A percentile compares a stretch with the other conserved stretches of the same genome.
phyloP scores from a whole-genome alignment of 73 alveolate genomes.

The Stentor roeselii region DNA sequence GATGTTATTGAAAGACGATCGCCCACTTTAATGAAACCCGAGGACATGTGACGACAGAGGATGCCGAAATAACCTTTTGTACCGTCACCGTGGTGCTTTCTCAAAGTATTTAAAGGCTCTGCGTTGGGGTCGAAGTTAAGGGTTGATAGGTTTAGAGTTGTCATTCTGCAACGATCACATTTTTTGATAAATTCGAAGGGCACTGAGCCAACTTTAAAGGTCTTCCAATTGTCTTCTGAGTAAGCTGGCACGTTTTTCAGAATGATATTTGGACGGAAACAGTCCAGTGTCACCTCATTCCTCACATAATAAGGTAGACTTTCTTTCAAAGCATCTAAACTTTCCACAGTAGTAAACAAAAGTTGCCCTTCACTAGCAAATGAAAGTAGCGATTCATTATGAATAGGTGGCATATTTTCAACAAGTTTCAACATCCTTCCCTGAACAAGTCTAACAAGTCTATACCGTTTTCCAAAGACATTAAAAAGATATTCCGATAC shows the following conservation, averaged over 20 bases:
- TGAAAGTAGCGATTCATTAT: background rate
- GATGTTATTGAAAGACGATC: background rate
- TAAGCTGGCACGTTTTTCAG: background rate
- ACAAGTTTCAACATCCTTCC: background rate
- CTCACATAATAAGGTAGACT: background rate
- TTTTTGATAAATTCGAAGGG: background rate
- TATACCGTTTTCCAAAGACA: slow-evolving; percentile 1
- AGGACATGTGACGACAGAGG: background rate
- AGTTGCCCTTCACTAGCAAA: slow-evolving; percentile 24
- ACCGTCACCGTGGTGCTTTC: slow-evolving; percentile 11
- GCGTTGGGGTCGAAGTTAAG: background rate
- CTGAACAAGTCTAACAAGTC: background rate
- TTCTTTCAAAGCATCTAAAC: background rate
- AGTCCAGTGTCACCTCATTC: background rate
- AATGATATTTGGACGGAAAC: slow-evolving; percentile 3
- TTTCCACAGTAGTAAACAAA: background rate
- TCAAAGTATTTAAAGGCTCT: slow-evolving; percentile 15
- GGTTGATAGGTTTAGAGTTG: background rate
- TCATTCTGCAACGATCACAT: slow-evolving; percentile 23
- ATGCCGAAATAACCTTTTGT: slow-evolving; percentile 13
- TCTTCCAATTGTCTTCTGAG: slow-evolving; percentile 11
- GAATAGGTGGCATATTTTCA: background rate
- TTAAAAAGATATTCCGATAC: background rate
- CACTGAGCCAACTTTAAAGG: background rate
- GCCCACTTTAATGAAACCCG: background rate